These are phyloP conservation scores for Acephala macrosclerotiorum DNA, from an alignment of 2,329 filamentous ascomycete species.

Conservation along the genomic window DNA sequence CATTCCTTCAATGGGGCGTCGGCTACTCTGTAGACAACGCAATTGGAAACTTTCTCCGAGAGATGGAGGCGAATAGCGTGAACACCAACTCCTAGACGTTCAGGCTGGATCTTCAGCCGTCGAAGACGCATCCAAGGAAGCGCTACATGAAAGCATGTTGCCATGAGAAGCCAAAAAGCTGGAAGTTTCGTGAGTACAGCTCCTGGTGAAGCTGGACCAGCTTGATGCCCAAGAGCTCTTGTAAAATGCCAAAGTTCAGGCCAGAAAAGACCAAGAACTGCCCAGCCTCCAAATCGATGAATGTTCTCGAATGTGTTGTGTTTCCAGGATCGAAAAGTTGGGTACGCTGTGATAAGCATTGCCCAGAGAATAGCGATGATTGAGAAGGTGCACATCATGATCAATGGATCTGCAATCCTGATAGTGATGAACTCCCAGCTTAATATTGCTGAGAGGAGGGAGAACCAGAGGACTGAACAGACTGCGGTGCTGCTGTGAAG, in stretches of 20 bases:
- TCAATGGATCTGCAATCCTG: constrained; percentile 30
- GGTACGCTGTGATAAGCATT: constrained; percentile 59
- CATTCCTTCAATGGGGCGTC: constrained; percentile 60
- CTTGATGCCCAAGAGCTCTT: constrained; percentile 29
- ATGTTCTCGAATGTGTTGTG: constrained; percentile 65
- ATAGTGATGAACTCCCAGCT: constrained; percentile 32
- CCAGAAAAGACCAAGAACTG: constrained; percentile 57
- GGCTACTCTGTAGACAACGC: constrained; percentile 54
- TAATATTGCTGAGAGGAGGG: constrained; percentile 45
- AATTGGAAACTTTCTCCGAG: constrained; percentile 51
- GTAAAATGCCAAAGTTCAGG: constrained; percentile 52
- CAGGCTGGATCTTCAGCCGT: constrained; percentile 57
- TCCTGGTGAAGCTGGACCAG: constrained; percentile 26
- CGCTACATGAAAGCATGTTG: constrained; percentile 59
- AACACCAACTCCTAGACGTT: constrained; percentile 59
- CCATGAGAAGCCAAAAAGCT: constrained; percentile 63
- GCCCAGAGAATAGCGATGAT: constrained; percentile 54
- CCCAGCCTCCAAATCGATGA: constrained; percentile 65
- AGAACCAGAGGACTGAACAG: constrained; percentile 57
- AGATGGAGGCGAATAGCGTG: constrained; percentile 66
- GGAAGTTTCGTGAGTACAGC: constrained; percentile 44
- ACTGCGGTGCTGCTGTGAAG: constrained; percentile 59
- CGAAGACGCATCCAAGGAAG: constrained; percentile 67
- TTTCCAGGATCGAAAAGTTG: constrained; percentile 54
- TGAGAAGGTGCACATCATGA: constrained; percentile 32